Evolutionary conservation across 805 yeast species (phyloP).

Genomic region (Yarrowia hollandica): DNA sequence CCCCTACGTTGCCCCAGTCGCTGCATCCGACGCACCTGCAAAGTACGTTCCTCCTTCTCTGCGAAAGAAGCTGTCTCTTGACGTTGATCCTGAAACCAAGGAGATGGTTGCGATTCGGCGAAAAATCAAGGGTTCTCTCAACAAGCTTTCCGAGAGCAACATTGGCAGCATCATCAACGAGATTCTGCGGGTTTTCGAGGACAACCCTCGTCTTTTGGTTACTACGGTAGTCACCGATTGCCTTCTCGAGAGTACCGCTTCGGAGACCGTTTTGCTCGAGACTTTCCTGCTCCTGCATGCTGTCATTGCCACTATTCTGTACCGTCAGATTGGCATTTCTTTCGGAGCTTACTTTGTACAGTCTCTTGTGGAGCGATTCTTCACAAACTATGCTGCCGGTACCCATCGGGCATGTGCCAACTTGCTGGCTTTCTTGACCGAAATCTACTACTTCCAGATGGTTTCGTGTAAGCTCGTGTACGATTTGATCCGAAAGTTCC

Average conservation of each 20-base stretch:
- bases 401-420: slow-evolving; percentile 56
- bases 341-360: slow-evolving; percentile 88
- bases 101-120: slow-evolving; percentile 54
- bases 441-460: slow-evolving; percentile 74
- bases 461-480: slow-evolving; percentile 73
- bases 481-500: slow-evolving; percentile 59
- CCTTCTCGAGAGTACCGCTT: slow-evolving; percentile 62
- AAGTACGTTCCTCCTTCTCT: slow-evolving; percentile 87
- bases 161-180: slow-evolving; percentile 68
- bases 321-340: slow-evolving; percentile 77
- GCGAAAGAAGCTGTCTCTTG: slow-evolving; percentile 52
- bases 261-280: slow-evolving; percentile 69
- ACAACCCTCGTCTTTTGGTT: slow-evolving; percentile 76
- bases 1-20: slow-evolving; percentile 56
- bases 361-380: slow-evolving; percentile 69
- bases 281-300: slow-evolving; percentile 79
- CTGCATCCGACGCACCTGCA: slow-evolving; percentile 37
- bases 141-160: slow-evolving; percentile 87
- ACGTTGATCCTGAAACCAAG: slow-evolving; percentile 42
- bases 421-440: slow-evolving; percentile 69
- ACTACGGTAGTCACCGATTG: slow-evolving; percentile 66
- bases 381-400: slow-evolving; percentile 39
- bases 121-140: slow-evolving; percentile 77
- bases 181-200: slow-evolving; percentile 60
- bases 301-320: slow-evolving; percentile 70